These are phyloP conservation scores for Sisymbrium irio DNA, from an alignment of 345 rosid species.

Conservation along the genomic window DNA sequence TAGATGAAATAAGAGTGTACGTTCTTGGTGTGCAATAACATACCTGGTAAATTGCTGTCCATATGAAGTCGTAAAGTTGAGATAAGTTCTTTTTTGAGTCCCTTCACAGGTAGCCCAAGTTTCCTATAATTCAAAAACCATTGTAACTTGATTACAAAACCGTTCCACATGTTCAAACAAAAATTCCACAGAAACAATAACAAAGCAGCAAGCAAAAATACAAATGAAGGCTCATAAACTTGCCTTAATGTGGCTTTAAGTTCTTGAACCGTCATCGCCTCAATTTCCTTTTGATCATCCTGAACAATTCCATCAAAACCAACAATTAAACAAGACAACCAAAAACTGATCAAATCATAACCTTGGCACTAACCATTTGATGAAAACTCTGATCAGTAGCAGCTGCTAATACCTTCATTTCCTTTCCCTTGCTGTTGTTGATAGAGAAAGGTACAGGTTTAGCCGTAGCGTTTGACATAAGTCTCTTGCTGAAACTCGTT, in stretches of 20 bases:
- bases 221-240: background rate
- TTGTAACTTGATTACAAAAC: background rate
- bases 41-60: slow-evolving; percentile 53
- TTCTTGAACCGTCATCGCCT: slow-evolving; percentile 69
- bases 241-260: slow-evolving; percentile 68
- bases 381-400: slow-evolving; percentile 18
- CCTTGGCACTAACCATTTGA: slow-evolving; percentile 31
- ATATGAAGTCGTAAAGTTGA: slow-evolving; percentile 56
- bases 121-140: slow-evolving; percentile 46
- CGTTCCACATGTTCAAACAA: slow-evolving; percentile 16
- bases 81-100: slow-evolving; percentile 70
- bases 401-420: slow-evolving; percentile 29
- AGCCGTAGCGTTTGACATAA: slow-evolving; percentile 31
- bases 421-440: slow-evolving; percentile 40
- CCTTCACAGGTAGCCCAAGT: slow-evolving; percentile 69
- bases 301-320: slow-evolving; percentile 29
- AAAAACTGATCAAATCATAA: background rate
- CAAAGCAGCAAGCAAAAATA: background rate
- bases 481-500: slow-evolving; percentile 41
- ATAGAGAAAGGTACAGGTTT: slow-evolving; percentile 25
- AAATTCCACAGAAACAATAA: background rate
- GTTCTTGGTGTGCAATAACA: background rate
- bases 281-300: slow-evolving; percentile 48
- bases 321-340: background rate
- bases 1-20: background rate